Evolutionary conservation across 1,284 basidiomycete species (phyloP).

Genomic region (Paramarasmius palmivorus): DNA sequence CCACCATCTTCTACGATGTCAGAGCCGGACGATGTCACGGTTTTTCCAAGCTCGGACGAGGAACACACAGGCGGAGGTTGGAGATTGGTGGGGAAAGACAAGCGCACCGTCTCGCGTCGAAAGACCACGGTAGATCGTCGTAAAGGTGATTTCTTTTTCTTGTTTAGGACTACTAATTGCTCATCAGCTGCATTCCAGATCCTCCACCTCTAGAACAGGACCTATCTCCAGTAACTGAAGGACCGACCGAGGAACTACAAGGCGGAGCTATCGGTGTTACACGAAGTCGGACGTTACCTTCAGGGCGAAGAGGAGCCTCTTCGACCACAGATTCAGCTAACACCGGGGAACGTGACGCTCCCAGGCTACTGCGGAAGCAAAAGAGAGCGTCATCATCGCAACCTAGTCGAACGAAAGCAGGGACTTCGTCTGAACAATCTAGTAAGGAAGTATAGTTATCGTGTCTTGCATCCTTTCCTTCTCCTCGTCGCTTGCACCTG

Average conservation of each 20-base stretch:
- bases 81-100: conserved; percentile 34
- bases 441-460: conserved; percentile 10
- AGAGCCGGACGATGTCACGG: conserved; percentile 33
- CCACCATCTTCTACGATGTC: conserved; percentile 18
- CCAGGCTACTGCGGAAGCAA: conserved; percentile 50
- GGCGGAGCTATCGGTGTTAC: conserved; percentile 38
- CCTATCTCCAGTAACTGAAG: conserved; percentile 40
- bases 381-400: conserved; percentile 45
- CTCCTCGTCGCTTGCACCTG: background rate
- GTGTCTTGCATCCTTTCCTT: background rate
- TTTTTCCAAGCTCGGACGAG: conserved; percentile 32
- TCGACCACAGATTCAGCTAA: conserved; percentile 8
- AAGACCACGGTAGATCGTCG: conserved; percentile 56
- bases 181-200: conserved; percentile 1
- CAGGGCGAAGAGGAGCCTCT: conserved; percentile 24
- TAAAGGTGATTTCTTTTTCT: conserved; percentile 29
- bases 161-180: conserved; percentile 5
- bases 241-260: background rate
- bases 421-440: conserved; percentile 6
- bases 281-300: conserved; percentile 64
- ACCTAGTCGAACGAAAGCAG: conserved; percentile 15
- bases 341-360: conserved; percentile 34
- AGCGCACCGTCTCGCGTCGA: conserved; percentile 30
- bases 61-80: conserved; percentile 28
- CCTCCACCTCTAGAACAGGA: conserved; percentile 21